Conservation (phyloP, 805 yeast genomes). For the Candida wancherniae region DNA sequence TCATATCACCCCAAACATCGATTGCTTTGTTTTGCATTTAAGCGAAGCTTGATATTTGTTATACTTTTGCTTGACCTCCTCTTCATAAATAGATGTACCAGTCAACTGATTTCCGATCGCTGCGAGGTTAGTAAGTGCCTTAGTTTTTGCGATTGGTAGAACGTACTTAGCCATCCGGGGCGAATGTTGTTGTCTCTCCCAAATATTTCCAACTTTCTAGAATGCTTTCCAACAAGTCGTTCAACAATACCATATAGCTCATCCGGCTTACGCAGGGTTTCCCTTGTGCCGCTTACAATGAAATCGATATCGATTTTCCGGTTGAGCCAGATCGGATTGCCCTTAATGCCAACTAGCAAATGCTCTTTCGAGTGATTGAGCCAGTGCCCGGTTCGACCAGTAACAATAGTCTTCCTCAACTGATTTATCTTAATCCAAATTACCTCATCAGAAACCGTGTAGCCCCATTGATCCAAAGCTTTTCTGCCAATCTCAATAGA, state of each 20-base stretch:
- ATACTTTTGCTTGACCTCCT: slow-evolving; percentile 47
- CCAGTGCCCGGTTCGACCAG: slow-evolving; percentile 98
- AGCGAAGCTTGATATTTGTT: slow-evolving; percentile 9
- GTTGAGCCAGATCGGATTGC: slow-evolving; percentile 69
- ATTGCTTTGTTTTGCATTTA: too few relatives aligned
- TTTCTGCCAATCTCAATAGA: slow-evolving; percentile 84
- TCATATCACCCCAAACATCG: too few relatives aligned
- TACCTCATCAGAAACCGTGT: slow-evolving; percentile 68
- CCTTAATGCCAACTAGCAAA: slow-evolving; percentile 78
- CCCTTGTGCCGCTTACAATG: slow-evolving; percentile 78
- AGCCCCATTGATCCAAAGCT: slow-evolving; percentile 80
- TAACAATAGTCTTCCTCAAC: slow-evolving; percentile 79
- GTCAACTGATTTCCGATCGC: slow-evolving; percentile 75
- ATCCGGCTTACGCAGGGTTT: slow-evolving; percentile 87
- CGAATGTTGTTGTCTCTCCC: slow-evolving; percentile 83
- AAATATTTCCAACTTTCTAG: slow-evolving; percentile 81
- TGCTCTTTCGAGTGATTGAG: slow-evolving; percentile 93
- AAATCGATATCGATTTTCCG: slow-evolving; percentile 66
- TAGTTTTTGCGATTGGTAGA: neutral
- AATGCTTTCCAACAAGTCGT: slow-evolving; percentile 69
- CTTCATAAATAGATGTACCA: slow-evolving; percentile 54
- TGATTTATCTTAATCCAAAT: slow-evolving; percentile 93
- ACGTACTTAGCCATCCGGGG: slow-evolving; percentile 78
- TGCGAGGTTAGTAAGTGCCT: slow-evolving; percentile 10
- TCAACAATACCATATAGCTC: slow-evolving; percentile 83